phyloP scores from a whole-genome alignment of 345 rosid species.

The Anastatica hierochuntica region DNA sequence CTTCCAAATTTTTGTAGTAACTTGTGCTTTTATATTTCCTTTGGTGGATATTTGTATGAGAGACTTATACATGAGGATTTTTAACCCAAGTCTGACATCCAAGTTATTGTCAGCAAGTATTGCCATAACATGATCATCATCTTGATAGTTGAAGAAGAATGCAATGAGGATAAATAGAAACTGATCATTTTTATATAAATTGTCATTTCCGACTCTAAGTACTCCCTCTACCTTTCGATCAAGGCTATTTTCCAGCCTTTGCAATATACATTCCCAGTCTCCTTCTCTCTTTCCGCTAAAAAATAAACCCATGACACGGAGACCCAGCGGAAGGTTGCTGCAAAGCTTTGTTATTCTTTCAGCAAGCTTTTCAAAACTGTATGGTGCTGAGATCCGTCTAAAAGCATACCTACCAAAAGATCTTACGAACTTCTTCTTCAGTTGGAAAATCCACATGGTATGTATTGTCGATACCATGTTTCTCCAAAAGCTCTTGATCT shows the following conservation, averaged over 20 bases:
- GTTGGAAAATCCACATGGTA: conserved; percentile 3
- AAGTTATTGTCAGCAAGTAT: background rate
- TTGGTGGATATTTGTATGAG: background rate
- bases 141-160: conserved; percentile 11
- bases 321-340: conserved; percentile 24
- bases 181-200: background rate
- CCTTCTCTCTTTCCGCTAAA: background rate
- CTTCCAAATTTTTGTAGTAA: conserved; percentile 20
- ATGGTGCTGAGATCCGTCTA: background rate
- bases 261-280: conserved; percentile 9
- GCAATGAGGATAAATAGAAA: conserved; percentile 28
- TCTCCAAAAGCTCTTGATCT: conserved; percentile 12
- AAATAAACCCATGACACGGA: conserved; percentile 22
- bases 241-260: background rate
- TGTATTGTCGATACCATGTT: background rate
- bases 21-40: conserved; percentile 14
- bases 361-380: background rate
- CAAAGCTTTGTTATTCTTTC: background rate
- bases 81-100: background rate
- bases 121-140: background rate
- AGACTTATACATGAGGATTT: conserved; percentile 1
- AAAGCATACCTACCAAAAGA: conserved; percentile 13
- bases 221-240: background rate
- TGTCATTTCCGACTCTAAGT: conserved; percentile 25
- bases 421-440: background rate